These are phyloP conservation scores for Penicillium brasilianum DNA, from an alignment of 2,329 filamentous ascomycete species.

Conservation along the genomic window DNA sequence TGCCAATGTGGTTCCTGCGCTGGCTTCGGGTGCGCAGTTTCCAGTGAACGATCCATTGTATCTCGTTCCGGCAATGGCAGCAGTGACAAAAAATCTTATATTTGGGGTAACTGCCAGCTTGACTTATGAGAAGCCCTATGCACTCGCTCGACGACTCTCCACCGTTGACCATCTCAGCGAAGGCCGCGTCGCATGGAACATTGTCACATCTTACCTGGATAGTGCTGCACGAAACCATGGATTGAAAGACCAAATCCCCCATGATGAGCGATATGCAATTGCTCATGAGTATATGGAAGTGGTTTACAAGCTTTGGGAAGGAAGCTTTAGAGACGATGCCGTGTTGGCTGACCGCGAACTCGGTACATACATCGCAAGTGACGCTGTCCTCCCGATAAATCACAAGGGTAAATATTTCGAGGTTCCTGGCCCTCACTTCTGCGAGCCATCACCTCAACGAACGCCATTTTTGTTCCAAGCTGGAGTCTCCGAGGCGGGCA, in stretches of 20 bases:
- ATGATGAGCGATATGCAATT: slow-evolving; percentile 53
- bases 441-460: background rate
- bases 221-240: background rate
- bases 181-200: background rate
- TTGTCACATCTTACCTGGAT: background rate
- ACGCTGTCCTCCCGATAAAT: background rate
- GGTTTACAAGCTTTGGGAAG: slow-evolving; percentile 56
- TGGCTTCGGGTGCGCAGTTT: slow-evolving; percentile 43
- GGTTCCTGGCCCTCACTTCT: background rate
- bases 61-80: slow-evolving; percentile 51
- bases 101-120: slow-evolving; percentile 58
- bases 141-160: slow-evolving; percentile 57
- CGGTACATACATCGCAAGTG: background rate
- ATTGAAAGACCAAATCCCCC: slow-evolving; percentile 45
- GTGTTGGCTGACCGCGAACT: slow-evolving; percentile 23
- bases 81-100: slow-evolving; percentile 50
- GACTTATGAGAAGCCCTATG: slow-evolving; percentile 59
- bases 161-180: slow-evolving; percentile 55
- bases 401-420: background rate
- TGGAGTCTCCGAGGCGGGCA: background rate
- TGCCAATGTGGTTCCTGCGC: slow-evolving; percentile 20
- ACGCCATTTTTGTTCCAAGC: background rate
- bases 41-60: slow-evolving; percentile 44
- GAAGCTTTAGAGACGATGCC: slow-evolving; percentile 51
- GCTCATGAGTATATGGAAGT: slow-evolving; percentile 53